phyloP scores from a whole-genome alignment of 2,329 filamentous ascomycete genomes.

The Pseudocercospora ulei region DNA sequence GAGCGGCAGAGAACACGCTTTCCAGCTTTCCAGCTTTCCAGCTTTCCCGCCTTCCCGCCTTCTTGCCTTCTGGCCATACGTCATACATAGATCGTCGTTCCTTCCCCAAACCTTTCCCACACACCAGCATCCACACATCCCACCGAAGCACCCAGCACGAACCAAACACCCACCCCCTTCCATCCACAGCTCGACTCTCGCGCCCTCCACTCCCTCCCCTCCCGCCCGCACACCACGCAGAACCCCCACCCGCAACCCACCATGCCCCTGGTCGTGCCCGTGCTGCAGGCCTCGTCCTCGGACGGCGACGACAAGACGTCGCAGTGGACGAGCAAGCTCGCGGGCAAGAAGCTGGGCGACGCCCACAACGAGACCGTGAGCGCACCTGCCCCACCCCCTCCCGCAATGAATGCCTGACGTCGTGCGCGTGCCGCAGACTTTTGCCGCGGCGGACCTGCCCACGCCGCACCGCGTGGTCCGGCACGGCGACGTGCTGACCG shows the following conservation, averaged over 20 bases:
- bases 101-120: no score
- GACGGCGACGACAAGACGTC: slow-evolving; percentile 35
- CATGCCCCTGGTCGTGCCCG: slow-evolving; percentile 47
- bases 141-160: no score
- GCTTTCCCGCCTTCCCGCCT: no score
- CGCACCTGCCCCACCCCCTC: slow-evolving; percentile 3
- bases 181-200: no score
- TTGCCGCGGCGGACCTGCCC: slow-evolving; percentile 44
- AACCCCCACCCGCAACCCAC: slow-evolving; percentile 9
- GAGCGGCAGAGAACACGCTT: no score
- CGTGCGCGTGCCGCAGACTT: slow-evolving; percentile 39
- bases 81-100: no score
- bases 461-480: slow-evolving; percentile 42
- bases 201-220: no score
- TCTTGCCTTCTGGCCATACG: no score
- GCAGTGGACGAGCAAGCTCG: slow-evolving; percentile 43
- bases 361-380: slow-evolving; percentile 39
- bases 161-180: no score
- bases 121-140: no score
- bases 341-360: slow-evolving; percentile 47
- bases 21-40: no score
- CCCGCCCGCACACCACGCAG: neutral
- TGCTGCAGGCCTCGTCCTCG: slow-evolving; percentile 35
- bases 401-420: neutral
- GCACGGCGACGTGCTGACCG: slow-evolving; percentile 41